Base-by-base conservation (phyloP, 2,329 filamentous ascomycete species). In the Sphaceloma murrayae region DNA sequence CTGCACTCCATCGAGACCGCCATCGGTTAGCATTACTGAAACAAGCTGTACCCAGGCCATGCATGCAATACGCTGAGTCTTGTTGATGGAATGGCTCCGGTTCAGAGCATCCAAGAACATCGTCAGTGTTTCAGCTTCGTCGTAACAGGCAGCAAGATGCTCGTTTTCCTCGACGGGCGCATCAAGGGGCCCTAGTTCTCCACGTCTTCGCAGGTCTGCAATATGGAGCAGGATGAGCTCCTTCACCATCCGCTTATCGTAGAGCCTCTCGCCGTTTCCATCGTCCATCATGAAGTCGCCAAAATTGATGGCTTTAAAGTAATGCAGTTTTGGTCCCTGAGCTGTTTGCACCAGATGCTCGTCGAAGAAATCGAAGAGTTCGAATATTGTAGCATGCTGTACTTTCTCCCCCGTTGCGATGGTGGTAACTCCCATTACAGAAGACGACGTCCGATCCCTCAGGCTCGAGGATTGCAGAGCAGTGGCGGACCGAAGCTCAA, bases 281-380 rank as follows among this genome's bases (percentile, higher is more conserved):
- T 64, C 66, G 30, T 81, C 75, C 10, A 72, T 68, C 47, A 79
- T 74, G 52, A 82, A 89, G 1, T 75, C 66, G 3, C 73, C 70
- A 36, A 93, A 64, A 51, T 88, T 78, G 17, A 93, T 60, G 31
- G 79, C 78, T 13, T 67, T 66, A 49, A 88, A 80, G 49, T 75
- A 75, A 30, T 68, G 64, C 14, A 83, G 65, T 4, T 68, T 60
- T 2, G 78, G 77, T 18, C 55, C 51, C 14, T 54, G 53, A 2
- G 73, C 61, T 2, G 72, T 57, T 46, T 62, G 60, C 1, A 65
- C 62, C 29, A 79, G 68, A 36, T 75, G 70, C 8, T 82, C 62
- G 49, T 84, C 79, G 59, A 91, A 74, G 56, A 96, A 96, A 63
- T 98, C 91, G 55, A 94, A 91, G 16, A 96, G 72, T 52, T 95